Percentiles rank a stretch among this genome's conserved stretches.
phyloP scores from a whole-genome alignment of 306 rosid genomes.

The Sechiopsis laciniata region DNA sequence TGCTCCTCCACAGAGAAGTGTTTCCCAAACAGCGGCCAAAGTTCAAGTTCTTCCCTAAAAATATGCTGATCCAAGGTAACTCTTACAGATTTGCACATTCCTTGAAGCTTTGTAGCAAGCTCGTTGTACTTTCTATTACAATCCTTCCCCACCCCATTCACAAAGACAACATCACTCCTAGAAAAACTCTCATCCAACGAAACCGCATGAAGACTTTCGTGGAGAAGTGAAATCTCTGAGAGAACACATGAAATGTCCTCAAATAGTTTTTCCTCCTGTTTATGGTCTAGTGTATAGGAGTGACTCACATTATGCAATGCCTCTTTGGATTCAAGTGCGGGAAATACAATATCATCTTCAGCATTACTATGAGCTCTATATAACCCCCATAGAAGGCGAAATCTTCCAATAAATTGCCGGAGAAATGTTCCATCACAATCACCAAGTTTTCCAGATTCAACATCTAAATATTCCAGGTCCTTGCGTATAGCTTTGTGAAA shows the following conservation, averaged over 20 bases:
- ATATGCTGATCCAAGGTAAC: constrained; percentile 94
- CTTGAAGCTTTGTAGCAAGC: constrained; percentile 96
- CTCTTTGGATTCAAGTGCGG: constrained; percentile 97
- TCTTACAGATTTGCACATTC: constrained; percentile 94
- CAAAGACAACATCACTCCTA: constrained; percentile 32
- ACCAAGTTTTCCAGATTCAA: constrained; percentile 93
- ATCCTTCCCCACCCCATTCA: constrained; percentile 35
- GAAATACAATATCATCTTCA: constrained; percentile 96
- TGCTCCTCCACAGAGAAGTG: constrained; percentile 97
- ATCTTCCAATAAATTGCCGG: constrained; percentile 79
- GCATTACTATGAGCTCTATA: constrained; percentile 99
- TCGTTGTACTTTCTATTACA: constrained; percentile 60
- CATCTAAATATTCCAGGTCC: constrained; percentile 94
- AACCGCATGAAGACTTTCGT: constrained; percentile 48
- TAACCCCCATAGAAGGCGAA: constrained; percentile 95
- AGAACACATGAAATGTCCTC: constrained; percentile 81
- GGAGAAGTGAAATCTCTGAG: constrained; percentile 77
- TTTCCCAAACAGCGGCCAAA: constrained; percentile 92
- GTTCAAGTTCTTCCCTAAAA: constrained; percentile 91
- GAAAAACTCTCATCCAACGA: constrained; percentile 36
- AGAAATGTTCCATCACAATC: constrained; percentile 71
- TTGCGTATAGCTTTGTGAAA: constrained; percentile 96
- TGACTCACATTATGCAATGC: constrained; percentile 94
- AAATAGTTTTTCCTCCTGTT: constrained; percentile 86
- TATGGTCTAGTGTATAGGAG: constrained; percentile 91